Percentiles rank a stretch among this genome's conserved stretches.
phyloP scores from a whole-genome alignment of 345 rosid species.

The Citrus maxima region DNA sequence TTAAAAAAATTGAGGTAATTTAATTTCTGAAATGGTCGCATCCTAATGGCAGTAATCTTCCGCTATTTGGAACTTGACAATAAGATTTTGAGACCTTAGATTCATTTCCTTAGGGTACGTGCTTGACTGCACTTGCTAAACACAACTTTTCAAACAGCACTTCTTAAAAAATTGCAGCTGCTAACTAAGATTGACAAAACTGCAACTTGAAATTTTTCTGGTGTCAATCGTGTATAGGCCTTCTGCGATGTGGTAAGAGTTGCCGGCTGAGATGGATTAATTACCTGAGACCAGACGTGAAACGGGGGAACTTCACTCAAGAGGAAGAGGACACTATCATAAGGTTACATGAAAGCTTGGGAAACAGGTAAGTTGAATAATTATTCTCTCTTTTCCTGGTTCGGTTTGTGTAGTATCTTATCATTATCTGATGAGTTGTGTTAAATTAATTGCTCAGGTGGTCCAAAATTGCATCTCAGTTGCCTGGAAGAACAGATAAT shows the following conservation, averaged over 20 bases:
- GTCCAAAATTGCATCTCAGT: constrained; percentile 80
- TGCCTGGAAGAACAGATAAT: constrained; percentile 89
- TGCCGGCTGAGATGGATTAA: constrained; percentile 93
- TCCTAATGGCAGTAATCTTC: background rate
- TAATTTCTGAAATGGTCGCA: background rate
- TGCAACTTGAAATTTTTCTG: background rate
- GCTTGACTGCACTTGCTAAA: too few species aligned
- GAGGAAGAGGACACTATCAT: constrained; percentile 74
- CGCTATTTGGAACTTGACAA: background rate
- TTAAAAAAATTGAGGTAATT: background rate
- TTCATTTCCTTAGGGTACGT: too few species aligned
- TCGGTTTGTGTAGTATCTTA: background rate
- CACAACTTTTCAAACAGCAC: background rate
- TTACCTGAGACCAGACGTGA: constrained; percentile 85
- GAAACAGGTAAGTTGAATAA: constrained; percentile 58
- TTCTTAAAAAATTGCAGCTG: too few species aligned
- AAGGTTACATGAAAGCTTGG: constrained; percentile 50
- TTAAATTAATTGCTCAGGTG: constrained; percentile 46
- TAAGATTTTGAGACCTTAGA: background rate
- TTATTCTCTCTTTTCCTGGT: background rate
- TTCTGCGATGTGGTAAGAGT: constrained; percentile 86
- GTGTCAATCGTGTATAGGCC: constrained; percentile 33
- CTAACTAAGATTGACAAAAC: too few species aligned
- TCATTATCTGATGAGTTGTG: background rate
- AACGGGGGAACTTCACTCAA: constrained; percentile 70